phyloP scores from a whole-genome alignment of 106 monocot species.

The Alisma plantagoaquatica region DNA sequence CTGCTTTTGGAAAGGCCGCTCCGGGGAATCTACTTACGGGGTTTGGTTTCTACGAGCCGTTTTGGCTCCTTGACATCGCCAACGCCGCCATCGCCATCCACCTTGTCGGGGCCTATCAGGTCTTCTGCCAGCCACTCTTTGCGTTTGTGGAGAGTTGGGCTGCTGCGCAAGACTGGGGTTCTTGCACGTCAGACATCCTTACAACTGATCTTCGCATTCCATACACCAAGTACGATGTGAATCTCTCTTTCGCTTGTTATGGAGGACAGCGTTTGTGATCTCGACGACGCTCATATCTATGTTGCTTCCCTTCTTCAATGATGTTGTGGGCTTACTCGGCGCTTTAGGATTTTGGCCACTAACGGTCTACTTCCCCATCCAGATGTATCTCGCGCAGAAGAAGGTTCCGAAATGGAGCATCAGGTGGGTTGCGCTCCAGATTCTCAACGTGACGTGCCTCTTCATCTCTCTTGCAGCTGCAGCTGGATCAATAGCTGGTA shows the following conservation, averaged over 20 bases:
- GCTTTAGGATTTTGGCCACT: slow-evolving; percentile 15
- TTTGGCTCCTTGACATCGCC: slow-evolving; percentile 10
- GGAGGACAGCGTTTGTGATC: slow-evolving; percentile 5
- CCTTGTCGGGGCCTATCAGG: slow-evolving; percentile 7
- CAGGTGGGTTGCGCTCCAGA: slow-evolving; percentile 3
- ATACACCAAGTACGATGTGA: slow-evolving; percentile 1
- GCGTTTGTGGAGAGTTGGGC: slow-evolving; percentile 30
- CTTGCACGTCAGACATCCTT: slow-evolving; percentile 6
- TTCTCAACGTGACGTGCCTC: slow-evolving; percentile 5
- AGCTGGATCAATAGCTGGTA: slow-evolving; percentile 1
- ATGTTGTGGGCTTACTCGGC: slow-evolving; percentile 5
- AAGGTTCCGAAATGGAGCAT: background rate
- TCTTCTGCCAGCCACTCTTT: slow-evolving; percentile 31
- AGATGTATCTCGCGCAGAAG: slow-evolving; percentile 13
- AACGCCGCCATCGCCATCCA: slow-evolving; percentile 7
- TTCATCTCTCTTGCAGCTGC: slow-evolving; percentile 6
- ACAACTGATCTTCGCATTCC: slow-evolving; percentile 14
- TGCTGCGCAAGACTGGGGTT: slow-evolving; percentile 14
- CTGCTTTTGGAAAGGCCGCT: slow-evolving; percentile 9
- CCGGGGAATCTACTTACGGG: slow-evolving; percentile 15
- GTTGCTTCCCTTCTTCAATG: slow-evolving; percentile 11
- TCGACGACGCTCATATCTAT: slow-evolving; percentile 1
- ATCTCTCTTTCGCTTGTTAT: slow-evolving; percentile 10
- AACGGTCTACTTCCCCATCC: slow-evolving; percentile 15
- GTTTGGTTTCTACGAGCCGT: slow-evolving; percentile 14